Evolutionary conservation across 495 filamentous ascomycete species (phyloP).

Genomic region (Penicillium dipodomyicola): DNA sequence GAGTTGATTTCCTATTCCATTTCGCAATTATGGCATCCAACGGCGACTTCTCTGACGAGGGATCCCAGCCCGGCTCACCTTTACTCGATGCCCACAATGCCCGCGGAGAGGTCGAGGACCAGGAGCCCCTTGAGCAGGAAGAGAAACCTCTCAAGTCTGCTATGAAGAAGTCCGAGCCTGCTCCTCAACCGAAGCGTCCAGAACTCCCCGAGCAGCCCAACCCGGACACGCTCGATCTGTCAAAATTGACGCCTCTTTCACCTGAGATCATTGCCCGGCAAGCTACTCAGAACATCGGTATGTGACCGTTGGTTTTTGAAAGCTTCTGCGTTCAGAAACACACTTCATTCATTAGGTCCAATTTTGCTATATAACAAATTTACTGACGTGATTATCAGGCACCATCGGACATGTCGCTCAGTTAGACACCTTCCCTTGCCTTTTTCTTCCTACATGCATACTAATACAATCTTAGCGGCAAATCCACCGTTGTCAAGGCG

Average conservation of each 20-base stretch:
- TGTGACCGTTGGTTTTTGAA: not conserved
- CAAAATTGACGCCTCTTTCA: slow-evolving; percentile 74
- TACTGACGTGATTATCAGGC: slow-evolving; percentile 10
- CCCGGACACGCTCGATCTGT: slow-evolving; percentile 77
- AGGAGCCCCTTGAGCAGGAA: slow-evolving; percentile 47
- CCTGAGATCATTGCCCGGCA: slow-evolving; percentile 96
- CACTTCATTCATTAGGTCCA: not conserved
- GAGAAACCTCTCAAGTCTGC: slow-evolving; percentile 61
- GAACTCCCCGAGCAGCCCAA: slow-evolving; percentile 87
- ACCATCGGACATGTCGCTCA: slow-evolving; percentile 97
- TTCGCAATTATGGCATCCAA: slow-evolving; percentile 60
- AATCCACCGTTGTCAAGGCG: slow-evolving; percentile 97
- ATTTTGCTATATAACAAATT: not conserved
- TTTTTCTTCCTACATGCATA: not conserved
- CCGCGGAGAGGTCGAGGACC: slow-evolving; percentile 53
- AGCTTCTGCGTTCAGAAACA: not conserved
- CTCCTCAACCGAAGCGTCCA: slow-evolving; percentile 50
- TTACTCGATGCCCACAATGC: slow-evolving; percentile 52
- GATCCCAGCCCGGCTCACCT: slow-evolving; percentile 58
- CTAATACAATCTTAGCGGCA: slow-evolving; percentile 43
- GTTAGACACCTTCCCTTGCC: slow-evolving; percentile 3
- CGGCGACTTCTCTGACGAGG: slow-evolving; percentile 62
- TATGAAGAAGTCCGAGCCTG: slow-evolving; percentile 58
- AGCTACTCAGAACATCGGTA: slow-evolving; percentile 98
- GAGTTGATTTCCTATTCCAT: slow-evolving; percentile 21